Evolutionary conservation across 2,329 filamentous ascomycete species (phyloP), one percentile per base, ranked within the genome.

Genomic region (Cytospora mali): DNA sequence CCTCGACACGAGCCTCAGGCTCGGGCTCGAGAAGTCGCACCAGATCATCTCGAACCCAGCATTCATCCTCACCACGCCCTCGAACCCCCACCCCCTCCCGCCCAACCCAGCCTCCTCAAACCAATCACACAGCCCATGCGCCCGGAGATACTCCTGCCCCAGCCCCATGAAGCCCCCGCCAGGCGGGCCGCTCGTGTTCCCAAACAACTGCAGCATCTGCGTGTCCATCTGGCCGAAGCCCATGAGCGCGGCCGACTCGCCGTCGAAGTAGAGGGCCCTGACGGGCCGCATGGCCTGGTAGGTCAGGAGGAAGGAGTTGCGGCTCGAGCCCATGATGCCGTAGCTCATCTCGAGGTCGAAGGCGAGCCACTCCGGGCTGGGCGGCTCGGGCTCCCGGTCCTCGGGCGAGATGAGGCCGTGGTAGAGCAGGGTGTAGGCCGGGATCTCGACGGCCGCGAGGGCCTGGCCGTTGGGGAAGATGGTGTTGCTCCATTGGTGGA

Each of bases 321-420:
- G 72, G 27, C 73, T 72, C 0, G 71, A 71, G 23, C 81, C 80
- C 76, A 81, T 82, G 65, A 84, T 83, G 6, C 78, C 79, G 66
- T 83, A 83, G n/a, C 79, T 75, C 81, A 83, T 83, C 62, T 79
- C 80, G 68, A 80, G 71, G 68, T 83, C 81, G 66, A 84, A 79
- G 6, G 80, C 78, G 25, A 83, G 71, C 80, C 80, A 84, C 70
- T 84, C 81, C 14, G 80, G 80, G 60, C 76, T 80, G 18, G 79
- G 76, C 4, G 80, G 76, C 4, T 53, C n/a, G 6, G 74, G 64
- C 6, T 76, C 69, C 13, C 60, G 70, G 64, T 80, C 78, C 65
- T 39, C 70, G 18, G 62, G 62, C 3, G 58, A 64, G 35, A 64
- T 71, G 49, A 80, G 71, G 14, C 80, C 81, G 68, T 84, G 81